Conservation (phyloP, 306 rosid genomes). For the Argentina anserina region DNA sequence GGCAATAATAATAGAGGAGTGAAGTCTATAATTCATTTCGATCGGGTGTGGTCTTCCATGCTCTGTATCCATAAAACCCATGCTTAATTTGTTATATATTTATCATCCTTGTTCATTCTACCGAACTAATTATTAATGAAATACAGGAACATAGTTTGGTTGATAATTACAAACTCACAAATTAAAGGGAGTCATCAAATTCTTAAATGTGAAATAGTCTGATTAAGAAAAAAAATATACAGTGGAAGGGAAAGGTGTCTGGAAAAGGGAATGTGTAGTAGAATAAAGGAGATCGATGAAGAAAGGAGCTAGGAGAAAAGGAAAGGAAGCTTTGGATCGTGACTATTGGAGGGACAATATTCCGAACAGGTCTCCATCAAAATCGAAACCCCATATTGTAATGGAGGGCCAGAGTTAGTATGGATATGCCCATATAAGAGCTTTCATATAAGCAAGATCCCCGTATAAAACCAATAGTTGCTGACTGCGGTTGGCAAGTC, state of each 20-base stretch:
- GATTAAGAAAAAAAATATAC: background rate
- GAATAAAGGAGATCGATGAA: constrained; percentile 35
- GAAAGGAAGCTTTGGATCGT: constrained; percentile 53
- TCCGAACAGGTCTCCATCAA: constrained; percentile 71
- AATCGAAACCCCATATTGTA: constrained; percentile 40
- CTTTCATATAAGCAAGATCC: background rate
- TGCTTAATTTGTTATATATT: background rate
- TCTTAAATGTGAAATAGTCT: background rate
- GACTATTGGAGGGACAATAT: constrained; percentile 74
- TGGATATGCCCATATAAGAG: background rate
- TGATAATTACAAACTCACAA: constrained; percentile 24
- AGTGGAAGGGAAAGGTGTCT: constrained; percentile 54
- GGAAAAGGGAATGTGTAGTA: constrained; percentile 47
- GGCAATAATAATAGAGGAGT: constrained; percentile 23
- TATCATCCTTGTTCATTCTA: background rate
- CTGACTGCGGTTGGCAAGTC: no score
- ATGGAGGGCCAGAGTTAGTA: constrained; percentile 38
- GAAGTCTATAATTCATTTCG: background rate
- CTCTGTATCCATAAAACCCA: constrained; percentile 13
- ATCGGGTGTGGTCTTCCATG: constrained; percentile 21
- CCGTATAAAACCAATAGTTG: background rate
- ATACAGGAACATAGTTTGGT: background rate
- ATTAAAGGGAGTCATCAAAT: constrained; percentile 12
- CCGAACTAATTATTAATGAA: constrained; percentile 12
- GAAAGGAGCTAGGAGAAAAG: constrained; percentile 34